Evolutionary conservation across 2,329 filamentous ascomycete genomes (phyloP).

Genomic region (Orbilia ellipsospora): DNA sequence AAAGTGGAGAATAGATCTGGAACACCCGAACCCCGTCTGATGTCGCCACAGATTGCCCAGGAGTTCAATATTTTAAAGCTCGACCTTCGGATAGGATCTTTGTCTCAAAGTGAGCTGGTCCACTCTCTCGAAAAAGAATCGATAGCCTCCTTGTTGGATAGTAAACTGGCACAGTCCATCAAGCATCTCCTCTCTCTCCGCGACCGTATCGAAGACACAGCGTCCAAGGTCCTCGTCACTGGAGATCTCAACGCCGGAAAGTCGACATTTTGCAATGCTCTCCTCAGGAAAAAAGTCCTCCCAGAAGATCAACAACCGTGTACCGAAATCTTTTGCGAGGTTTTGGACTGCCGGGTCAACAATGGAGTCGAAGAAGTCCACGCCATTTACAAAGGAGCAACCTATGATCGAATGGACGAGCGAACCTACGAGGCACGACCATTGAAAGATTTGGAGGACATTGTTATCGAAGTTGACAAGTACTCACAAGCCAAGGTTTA

Average conservation of each 20-base stretch:
- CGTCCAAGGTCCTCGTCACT: conserved; percentile 95
- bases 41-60: conserved; percentile 91
- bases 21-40: conserved; percentile 78
- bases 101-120: conserved; percentile 89
- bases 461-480: conserved; percentile 86
- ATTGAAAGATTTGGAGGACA: conserved; percentile 81
- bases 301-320: conserved; percentile 98
- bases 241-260: conserved; percentile 97
- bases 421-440: conserved; percentile 90
- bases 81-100: conserved; percentile 86
- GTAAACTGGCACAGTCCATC: conserved; percentile 92
- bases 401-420: conserved; percentile 90
- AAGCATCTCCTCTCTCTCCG: conserved; percentile 86
- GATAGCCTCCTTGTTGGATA: conserved; percentile 88
- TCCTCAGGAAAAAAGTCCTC: conserved; percentile 88
- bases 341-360: conserved; percentile 91
- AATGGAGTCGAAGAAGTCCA: conserved; percentile 93
- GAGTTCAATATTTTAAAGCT: conserved; percentile 96
- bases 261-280: conserved; percentile 98
- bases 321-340: conserved; percentile 98
- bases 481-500: conserved; percentile 98
- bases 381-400: conserved; percentile 82
- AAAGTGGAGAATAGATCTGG: conserved; percentile 60
- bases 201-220: conserved; percentile 95
- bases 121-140: conserved; percentile 94